These are phyloP conservation scores for Brassica carinata DNA, from an alignment of 345 rosid genomes.

Conservation along the genomic window DNA sequence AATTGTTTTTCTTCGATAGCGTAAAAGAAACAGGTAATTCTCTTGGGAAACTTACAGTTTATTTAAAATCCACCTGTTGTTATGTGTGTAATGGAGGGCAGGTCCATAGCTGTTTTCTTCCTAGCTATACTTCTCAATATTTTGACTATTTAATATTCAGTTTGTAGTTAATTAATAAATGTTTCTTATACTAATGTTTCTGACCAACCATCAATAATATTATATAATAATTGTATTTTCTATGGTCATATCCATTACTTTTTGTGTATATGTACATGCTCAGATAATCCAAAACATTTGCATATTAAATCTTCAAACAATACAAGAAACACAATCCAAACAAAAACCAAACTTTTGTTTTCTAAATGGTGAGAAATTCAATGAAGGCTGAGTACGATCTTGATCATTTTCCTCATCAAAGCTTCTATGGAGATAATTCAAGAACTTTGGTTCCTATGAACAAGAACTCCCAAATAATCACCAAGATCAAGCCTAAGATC, in stretches of 20 bases:
- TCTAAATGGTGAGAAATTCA: slow-evolving; percentile 32
- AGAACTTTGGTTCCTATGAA: slow-evolving; percentile 42
- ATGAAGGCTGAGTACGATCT: slow-evolving; percentile 30
- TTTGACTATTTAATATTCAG: slow-evolving; percentile 6
- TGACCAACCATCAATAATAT: slow-evolving; percentile 25
- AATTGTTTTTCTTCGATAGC: slow-evolving; percentile 18
- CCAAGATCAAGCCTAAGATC: slow-evolving; percentile 74
- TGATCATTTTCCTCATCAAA: slow-evolving; percentile 29
- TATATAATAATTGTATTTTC: slow-evolving; percentile 11
- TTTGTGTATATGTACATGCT: slow-evolving; percentile 22
- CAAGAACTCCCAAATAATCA: slow-evolving; percentile 52
- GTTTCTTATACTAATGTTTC: background rate
- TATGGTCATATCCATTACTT: slow-evolving; percentile 10
- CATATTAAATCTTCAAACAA: slow-evolving; percentile 19
- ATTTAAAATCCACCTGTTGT: slow-evolving; percentile 6
- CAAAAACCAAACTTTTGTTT: background rate
- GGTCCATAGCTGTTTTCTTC: slow-evolving; percentile 20
- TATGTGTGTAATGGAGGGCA: slow-evolving; percentile 32
- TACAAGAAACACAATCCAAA: slow-evolving; percentile 6
- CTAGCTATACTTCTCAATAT: background rate
- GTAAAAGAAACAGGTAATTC: slow-evolving; percentile 31
- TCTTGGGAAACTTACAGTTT: slow-evolving; percentile 14
- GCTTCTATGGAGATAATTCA: slow-evolving; percentile 28
- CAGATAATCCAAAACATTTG: slow-evolving; percentile 24
- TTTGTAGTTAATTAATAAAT: slow-evolving; percentile 5